Evolutionary conservation across 1,284 basidiomycete species (phyloP), one percentile per base, ranked within the genome.

Genomic region (Grifola frondosa): DNA sequence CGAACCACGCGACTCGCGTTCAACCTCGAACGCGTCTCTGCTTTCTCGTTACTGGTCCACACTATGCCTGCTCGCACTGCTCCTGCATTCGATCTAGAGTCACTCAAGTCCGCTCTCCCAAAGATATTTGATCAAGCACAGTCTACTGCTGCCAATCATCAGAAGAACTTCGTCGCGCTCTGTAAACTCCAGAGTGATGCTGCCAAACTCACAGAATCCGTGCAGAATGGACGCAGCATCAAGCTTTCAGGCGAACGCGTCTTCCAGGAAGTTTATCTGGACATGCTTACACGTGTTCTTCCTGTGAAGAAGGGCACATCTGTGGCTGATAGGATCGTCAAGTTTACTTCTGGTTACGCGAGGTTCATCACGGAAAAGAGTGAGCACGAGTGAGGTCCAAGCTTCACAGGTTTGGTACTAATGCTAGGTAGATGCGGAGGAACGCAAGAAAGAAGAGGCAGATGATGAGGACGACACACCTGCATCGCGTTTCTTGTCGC

Each of bases 131-230:
- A 91, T 43, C 90, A 97, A 64, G 87, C 81, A 0, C 96, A 98
- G 63, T 68, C 71, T 30, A 85, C 91, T 0, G 65, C 85, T 9
- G 90, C 94, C 6, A 94, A 91, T 62, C 94, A 91, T 64, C 80
- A 88, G 50, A 98, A 98, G 75, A 97, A 97, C 67, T 80, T 85
- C 46, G 88, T 94, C 37, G 82, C 86, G 0, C 78, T 98, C 2
- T 79, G 88, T 70, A 93, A 94, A 63, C 67, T 95, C 30, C 93
- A 97, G 54, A 58, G 71, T 15, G 78, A 84, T 52, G 84, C 84
- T 21, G 74, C 81, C 1, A 58, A 67, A 3, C 64, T 87, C 52
- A 83, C 74, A 3, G 77, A 87, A 46, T 43, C 71, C 7, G 62
- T 76, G 16, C 71, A 73, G 19, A 70, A 74, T 48, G 77, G 77